phyloP scores from a whole-genome alignment of 2,329 filamentous ascomycete species.

The Diplocarpon mali region DNA sequence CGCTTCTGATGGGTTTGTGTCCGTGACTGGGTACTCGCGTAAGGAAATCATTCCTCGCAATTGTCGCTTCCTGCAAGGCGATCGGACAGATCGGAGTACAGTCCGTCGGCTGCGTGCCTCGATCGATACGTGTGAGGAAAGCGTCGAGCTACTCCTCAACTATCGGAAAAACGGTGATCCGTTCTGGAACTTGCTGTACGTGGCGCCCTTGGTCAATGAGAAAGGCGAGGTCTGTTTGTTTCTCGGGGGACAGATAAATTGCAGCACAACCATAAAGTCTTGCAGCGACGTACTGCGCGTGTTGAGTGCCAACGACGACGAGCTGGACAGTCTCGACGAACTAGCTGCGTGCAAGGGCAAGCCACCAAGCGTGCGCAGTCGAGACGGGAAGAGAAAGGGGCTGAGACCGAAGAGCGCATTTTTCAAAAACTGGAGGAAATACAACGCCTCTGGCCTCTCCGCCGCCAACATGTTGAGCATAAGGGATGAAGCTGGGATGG shows the following conservation, averaged over 20 bases:
- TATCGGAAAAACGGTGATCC: constrained; percentile 39
- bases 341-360: constrained; percentile 6
- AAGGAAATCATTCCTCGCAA: constrained; percentile 38
- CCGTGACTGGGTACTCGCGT: constrained; percentile 38
- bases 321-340: constrained; percentile 22
- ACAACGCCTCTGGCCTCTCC: constrained; percentile 6
- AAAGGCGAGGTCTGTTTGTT: constrained; percentile 39
- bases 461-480: constrained; percentile 5
- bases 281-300: constrained; percentile 40
- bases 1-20: constrained; percentile 40
- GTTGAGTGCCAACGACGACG: constrained; percentile 31
- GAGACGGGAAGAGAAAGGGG: not conserved
- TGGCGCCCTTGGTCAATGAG: constrained; percentile 39
- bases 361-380: constrained; percentile 14
- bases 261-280: constrained; percentile 41
- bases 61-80: constrained; percentile 39
- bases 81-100: constrained; percentile 33
- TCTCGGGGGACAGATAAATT: constrained; percentile 46
- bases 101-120: constrained; percentile 33
- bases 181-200: constrained; percentile 46
- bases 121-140: constrained; percentile 34
- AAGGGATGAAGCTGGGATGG: constrained; percentile 30
- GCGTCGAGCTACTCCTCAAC: constrained; percentile 40
- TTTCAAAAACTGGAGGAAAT: constrained; percentile 23
- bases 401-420: constrained; percentile 14